Conservation (phyloP, 805 yeast genomes). For the Candida adriatica region DNA sequence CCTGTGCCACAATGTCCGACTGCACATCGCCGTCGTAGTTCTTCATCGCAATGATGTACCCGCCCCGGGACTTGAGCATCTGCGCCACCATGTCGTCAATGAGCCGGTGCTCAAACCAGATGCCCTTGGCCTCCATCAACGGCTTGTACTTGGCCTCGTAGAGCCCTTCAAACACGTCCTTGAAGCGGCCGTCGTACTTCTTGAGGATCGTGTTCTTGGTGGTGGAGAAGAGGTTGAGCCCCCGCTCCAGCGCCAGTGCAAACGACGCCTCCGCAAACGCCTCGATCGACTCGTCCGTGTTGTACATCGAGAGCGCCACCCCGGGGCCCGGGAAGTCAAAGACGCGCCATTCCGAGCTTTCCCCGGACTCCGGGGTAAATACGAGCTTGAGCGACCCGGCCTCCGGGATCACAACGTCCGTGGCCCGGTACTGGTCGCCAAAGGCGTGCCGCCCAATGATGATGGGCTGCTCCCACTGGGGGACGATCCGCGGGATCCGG, state of each 20-base stretch:
- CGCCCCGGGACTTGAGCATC: constrained; percentile 94
- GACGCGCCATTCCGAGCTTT: constrained; percentile 51
- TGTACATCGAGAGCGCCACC: constrained; percentile 90
- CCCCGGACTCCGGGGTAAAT: constrained; percentile 65
- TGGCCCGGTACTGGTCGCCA: constrained; percentile 95
- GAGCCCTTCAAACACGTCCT: constrained; percentile 82
- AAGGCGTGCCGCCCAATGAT: constrained; percentile 96
- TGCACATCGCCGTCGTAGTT: constrained; percentile 98
- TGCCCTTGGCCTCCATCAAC: constrained; percentile 70
- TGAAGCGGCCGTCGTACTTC: constrained; percentile 91
- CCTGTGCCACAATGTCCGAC: constrained; percentile 96
- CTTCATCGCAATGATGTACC: constrained; percentile 92
- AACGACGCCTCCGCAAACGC: constrained; percentile 94
- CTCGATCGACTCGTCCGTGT: constrained; percentile 82
- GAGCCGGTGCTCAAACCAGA: constrained; percentile 94
- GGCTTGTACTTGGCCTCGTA: constrained; percentile 64
- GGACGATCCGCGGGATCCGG: constrained; percentile 78
- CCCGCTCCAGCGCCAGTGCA: constrained; percentile 74
- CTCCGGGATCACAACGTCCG: constrained; percentile 71
- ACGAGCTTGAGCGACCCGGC: constrained; percentile 76
- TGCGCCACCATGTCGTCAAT: constrained; percentile 99
- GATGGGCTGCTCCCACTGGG: constrained; percentile 93
- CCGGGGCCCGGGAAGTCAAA: constrained; percentile 61
- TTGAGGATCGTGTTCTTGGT: constrained; percentile 94
- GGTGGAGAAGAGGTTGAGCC: constrained; percentile 75